phyloP scores from a whole-genome alignment of 139 green algal genomes.

The Eudorina sp. region DNA sequence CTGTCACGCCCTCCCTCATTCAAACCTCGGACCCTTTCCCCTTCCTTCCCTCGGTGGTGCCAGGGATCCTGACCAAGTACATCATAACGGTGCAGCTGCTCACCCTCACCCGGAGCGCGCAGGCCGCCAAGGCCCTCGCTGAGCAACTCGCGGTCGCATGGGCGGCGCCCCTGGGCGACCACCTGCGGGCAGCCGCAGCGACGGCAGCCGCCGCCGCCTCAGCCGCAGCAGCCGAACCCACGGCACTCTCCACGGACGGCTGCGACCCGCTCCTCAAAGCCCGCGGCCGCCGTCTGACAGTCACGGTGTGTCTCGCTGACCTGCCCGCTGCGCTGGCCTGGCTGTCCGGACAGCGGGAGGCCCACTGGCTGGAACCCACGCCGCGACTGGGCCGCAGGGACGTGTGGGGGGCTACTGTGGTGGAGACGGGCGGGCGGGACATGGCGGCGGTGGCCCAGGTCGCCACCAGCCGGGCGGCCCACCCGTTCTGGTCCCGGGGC shows the following conservation, averaged over 20 bases:
- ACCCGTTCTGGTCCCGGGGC: slow-evolving; percentile 82
- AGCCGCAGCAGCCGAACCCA: neutral
- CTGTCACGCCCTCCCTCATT: too few relatives aligned
- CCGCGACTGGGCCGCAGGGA: neutral
- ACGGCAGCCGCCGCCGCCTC: neutral
- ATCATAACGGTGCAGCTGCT: slow-evolving; percentile 45
- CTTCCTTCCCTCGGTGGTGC: too few relatives aligned
- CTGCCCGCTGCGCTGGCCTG: slow-evolving; percentile 54
- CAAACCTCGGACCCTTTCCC: too few relatives aligned
- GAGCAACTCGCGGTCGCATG: neutral
- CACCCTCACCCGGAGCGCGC: neutral
- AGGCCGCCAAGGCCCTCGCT: neutral
- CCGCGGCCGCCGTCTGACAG: neutral
- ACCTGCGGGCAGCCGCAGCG: neutral
- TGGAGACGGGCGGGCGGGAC: slow-evolving; percentile 34
- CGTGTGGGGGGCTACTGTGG: slow-evolving; percentile 61
- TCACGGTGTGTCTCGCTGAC: slow-evolving; percentile 10
- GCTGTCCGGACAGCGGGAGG: slow-evolving; percentile 52
- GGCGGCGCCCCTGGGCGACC: neutral
- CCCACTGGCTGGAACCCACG: slow-evolving; percentile 55
- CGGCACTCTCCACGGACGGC: neutral
- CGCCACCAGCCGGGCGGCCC: slow-evolving; percentile 14
- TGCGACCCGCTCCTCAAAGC: neutral
- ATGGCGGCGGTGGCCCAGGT: too few relatives aligned
- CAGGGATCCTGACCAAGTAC: slow-evolving; percentile 15